These are phyloP conservation scores for Yarrowia divulgata DNA, from an alignment of 805 yeast genomes.

Conservation along the genomic window DNA sequence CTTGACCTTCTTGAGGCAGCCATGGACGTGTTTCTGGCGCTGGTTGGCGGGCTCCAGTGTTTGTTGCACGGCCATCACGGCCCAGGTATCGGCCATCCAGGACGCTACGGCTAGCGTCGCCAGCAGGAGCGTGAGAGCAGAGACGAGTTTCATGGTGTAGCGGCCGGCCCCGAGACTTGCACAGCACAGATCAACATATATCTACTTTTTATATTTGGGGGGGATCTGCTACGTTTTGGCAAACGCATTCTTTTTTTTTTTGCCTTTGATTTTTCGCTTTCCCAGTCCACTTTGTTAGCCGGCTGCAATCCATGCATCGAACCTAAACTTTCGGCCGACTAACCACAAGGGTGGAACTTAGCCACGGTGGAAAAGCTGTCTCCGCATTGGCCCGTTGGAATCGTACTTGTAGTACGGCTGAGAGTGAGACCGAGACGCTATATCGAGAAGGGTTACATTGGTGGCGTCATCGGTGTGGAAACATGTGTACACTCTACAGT, in stretches of 20 bases:
- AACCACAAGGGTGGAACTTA: conserved; percentile 33
- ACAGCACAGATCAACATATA: background rate
- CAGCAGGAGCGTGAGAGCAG: conserved; percentile 8
- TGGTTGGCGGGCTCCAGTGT: conserved; percentile 12
- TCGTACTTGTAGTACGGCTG: background rate
- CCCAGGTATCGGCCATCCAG: conserved; percentile 35
- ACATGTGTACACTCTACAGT: too few species aligned
- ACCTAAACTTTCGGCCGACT: conserved; percentile 26
- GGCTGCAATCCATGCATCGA: conserved; percentile 29
- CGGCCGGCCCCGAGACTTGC: too few species aligned
- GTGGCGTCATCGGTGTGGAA: too few species aligned
- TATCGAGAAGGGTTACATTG: too few species aligned
- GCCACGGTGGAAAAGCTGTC: conserved; percentile 5
- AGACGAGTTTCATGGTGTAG: conserved; percentile 14
- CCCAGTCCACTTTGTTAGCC: background rate
- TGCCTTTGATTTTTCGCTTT: conserved; percentile 23
- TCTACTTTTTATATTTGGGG: background rate
- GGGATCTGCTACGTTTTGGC: background rate
- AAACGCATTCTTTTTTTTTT: background rate
- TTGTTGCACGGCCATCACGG: conserved; percentile 18
- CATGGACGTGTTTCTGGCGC: conserved; percentile 19
- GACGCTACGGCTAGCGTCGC: background rate
- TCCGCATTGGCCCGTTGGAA: background rate
- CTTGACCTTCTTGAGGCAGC: conserved; percentile 27
- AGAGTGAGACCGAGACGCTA: background rate